phyloP scores from a whole-genome alignment of 2,329 filamentous ascomycete species.

The Venturia asperata region DNA sequence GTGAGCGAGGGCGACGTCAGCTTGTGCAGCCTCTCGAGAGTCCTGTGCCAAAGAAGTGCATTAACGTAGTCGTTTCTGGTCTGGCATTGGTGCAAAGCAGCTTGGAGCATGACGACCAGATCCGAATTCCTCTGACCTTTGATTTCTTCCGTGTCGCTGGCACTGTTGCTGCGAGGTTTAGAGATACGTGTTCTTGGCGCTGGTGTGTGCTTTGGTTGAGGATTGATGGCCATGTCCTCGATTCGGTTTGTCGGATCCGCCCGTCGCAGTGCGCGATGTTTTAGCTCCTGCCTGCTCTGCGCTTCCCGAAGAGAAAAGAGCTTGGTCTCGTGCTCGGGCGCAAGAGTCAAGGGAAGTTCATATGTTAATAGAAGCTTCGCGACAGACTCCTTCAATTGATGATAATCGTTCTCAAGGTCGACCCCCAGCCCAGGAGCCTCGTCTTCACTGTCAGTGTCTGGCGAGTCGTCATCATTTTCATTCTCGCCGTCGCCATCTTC shows the following conservation, averaged over 20 bases:
- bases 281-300: conserved; percentile 43
- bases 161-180: conserved; percentile 35
- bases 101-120: conserved; percentile 65
- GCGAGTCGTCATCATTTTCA: conserved; percentile 53
- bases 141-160: conserved; percentile 24
- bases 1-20: conserved; percentile 54
- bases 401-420: conserved; percentile 71
- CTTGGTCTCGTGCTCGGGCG: conserved; percentile 52
- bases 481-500: conserved; percentile 61
- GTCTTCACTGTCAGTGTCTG: conserved; percentile 42
- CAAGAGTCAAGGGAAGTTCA: conserved; percentile 64
- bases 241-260: conserved; percentile 22
- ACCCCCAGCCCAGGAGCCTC: conserved; percentile 38
- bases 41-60: conserved; percentile 79
- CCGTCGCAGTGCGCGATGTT: conserved; percentile 12
- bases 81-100: conserved; percentile 68
- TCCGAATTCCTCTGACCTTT: conserved; percentile 40
- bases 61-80: conserved; percentile 76
- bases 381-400: conserved; percentile 72
- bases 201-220: conserved; percentile 29
- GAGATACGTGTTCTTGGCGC: conserved; percentile 3
- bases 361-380: conserved; percentile 75
- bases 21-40: conserved; percentile 63
- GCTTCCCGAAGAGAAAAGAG: conserved; percentile 58
- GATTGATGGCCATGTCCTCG: conserved; percentile 32